A percentile compares a stretch with the other conserved stretches of the same genome.
Conservation (phyloP, 306 rosid genomes). For the Geum urbanum region DNA sequence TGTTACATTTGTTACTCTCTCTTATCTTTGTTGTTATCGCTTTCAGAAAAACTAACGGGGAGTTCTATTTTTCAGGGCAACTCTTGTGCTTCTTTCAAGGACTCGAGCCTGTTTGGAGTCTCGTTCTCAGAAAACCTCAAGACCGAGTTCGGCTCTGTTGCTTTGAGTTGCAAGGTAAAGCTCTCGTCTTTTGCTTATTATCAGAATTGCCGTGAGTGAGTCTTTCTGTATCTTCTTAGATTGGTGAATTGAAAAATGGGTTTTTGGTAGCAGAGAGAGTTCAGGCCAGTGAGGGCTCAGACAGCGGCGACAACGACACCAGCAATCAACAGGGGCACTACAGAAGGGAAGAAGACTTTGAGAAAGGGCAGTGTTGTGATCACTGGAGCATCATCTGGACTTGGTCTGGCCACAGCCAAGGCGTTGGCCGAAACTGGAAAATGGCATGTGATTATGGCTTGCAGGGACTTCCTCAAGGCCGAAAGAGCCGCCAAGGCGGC, state of each 20-base stretch:
- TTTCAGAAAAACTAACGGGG: not conserved
- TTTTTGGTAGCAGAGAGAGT: slow-evolving; percentile 45
- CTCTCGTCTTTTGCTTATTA: not conserved
- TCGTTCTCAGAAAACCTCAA: slow-evolving; percentile 63
- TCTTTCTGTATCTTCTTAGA: not conserved
- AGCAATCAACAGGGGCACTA: slow-evolving; percentile 43
- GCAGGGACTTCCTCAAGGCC: slow-evolving; percentile 97
- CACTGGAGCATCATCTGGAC: slow-evolving; percentile 96
- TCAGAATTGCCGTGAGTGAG: not conserved
- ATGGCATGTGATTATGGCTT: slow-evolving; percentile 97
- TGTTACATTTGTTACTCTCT: not conserved
- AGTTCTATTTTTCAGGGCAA: slow-evolving; percentile 59
- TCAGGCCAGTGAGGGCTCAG: slow-evolving; percentile 61
- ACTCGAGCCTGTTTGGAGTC: slow-evolving; percentile 71
- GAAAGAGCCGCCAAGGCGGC: slow-evolving; percentile 93
- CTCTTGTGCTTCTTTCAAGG: slow-evolving; percentile 51
- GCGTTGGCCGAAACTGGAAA: slow-evolving; percentile 93
- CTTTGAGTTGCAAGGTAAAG: slow-evolving; percentile 73
- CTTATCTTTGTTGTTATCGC: not conserved
- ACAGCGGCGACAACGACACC: slow-evolving; percentile 59
- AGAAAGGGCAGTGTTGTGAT: slow-evolving; percentile 81
- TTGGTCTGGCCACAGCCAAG: slow-evolving; percentile 95
- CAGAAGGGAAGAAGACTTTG: slow-evolving; percentile 87
- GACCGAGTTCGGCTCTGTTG: slow-evolving; percentile 64
- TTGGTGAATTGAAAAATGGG: not conserved